Evolutionary conservation across 345 rosid genomes (phyloP).

Genomic region (Camelina sativa): DNA sequence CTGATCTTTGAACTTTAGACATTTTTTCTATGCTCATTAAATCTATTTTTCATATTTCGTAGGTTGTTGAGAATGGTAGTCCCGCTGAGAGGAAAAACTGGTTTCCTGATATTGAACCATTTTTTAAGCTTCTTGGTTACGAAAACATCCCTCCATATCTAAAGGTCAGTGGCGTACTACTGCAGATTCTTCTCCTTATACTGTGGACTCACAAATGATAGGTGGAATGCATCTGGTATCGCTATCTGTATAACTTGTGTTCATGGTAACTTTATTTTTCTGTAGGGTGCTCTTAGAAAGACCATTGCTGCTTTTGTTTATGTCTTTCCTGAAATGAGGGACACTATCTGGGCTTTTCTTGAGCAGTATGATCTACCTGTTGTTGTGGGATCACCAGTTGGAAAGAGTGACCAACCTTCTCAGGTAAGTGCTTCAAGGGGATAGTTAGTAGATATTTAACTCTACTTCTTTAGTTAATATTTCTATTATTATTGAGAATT

Average conservation of each 20-base stretch:
- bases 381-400: conserved; percentile 66
- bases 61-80: conserved; percentile 75
- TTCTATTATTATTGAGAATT: not conserved
- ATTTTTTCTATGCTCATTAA: conserved; percentile 14
- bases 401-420: conserved; percentile 59
- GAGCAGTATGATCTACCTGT: conserved; percentile 97
- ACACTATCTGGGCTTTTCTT: conserved; percentile 82
- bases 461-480: not conserved
- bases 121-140: conserved; percentile 94
- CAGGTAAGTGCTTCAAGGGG: conserved; percentile 54
- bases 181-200: conserved; percentile 33
- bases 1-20: conserved; percentile 8
- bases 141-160: conserved; percentile 93
- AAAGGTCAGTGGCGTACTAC: conserved; percentile 57
- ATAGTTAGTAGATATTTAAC: not conserved
- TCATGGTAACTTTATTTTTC: conserved; percentile 35
- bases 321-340: conserved; percentile 77
- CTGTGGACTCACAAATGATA: conserved; percentile 15
- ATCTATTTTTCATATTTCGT: not conserved
- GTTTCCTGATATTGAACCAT: conserved; percentile 93
- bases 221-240: conserved; percentile 28
- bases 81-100: conserved; percentile 82
- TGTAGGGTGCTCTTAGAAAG: conserved; percentile 91
- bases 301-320: conserved; percentile 71
- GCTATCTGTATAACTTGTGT: conserved; percentile 21